Evolutionary conservation across 768 basidiomycete species (phyloP).

Genomic region (Tricholomella constricta): DNA sequence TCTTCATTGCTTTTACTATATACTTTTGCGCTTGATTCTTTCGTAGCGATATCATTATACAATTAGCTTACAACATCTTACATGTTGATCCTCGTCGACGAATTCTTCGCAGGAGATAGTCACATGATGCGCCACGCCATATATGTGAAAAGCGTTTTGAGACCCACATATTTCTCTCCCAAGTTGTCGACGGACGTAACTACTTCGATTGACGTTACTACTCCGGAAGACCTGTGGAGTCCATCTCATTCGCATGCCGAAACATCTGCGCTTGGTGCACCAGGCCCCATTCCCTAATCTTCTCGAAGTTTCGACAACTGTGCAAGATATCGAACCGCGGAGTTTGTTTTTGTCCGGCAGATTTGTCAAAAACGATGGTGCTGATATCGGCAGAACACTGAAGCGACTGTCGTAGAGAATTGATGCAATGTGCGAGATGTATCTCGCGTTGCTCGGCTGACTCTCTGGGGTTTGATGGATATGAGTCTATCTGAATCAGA

Average conservation of each 20-base stretch:
- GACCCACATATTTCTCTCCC: background rate
- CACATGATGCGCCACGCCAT: too few relatives aligned
- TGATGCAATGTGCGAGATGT: constrained; percentile 9
- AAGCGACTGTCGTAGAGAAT: constrained; percentile 9
- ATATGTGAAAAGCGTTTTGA: too few relatives aligned
- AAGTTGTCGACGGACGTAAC: too few relatives aligned
- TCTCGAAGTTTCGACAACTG: constrained; percentile 11
- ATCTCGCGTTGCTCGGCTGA: background rate
- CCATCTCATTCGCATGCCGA: too few relatives aligned
- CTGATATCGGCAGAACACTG: constrained; percentile 14
- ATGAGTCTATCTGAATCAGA: background rate
- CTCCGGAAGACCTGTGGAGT: too few relatives aligned
- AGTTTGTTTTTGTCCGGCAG: background rate
- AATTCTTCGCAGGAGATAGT: too few relatives aligned
- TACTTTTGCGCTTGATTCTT: too few relatives aligned
- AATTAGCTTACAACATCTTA: too few relatives aligned
- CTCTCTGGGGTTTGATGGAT: constrained; percentile 8
- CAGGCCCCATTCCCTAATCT: constrained; percentile 7
- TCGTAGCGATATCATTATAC: too few relatives aligned
- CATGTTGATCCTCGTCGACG: too few relatives aligned
- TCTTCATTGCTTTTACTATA: background rate
- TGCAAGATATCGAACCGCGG: constrained; percentile 11
- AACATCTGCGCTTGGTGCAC: too few relatives aligned
- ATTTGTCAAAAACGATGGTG: constrained; percentile 8
- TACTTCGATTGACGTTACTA: too few relatives aligned